Evolutionary conservation across 176 grass and related monocot genomes (phyloP).

Genomic region (Musa troglodytarum): DNA sequence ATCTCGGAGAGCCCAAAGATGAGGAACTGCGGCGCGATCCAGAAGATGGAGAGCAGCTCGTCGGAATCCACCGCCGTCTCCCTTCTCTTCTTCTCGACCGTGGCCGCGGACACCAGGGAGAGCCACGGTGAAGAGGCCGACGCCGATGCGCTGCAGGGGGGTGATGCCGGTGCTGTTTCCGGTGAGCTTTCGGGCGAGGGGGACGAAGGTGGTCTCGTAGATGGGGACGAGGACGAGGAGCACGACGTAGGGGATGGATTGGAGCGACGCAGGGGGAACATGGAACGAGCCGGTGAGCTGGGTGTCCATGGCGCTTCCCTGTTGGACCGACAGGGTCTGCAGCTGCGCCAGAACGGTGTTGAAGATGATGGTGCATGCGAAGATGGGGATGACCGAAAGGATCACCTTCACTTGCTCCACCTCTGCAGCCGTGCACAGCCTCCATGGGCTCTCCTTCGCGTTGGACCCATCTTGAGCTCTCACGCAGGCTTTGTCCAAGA

Average conservation of each 20-base stretch:
- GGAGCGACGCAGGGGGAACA: slow-evolving; percentile 8
- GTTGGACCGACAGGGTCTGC: slow-evolving; percentile 16
- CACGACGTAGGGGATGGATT: slow-evolving; percentile 10
- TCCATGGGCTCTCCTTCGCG: slow-evolving; percentile 8
- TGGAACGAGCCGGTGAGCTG: neutral
- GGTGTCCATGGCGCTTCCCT: slow-evolving; percentile 14
- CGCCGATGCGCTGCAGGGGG: slow-evolving; percentile 3
- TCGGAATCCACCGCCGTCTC: neutral
- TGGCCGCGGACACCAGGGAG: slow-evolving; percentile 2
- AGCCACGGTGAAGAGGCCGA: slow-evolving; percentile 5
- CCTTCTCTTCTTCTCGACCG: slow-evolving; percentile 4
- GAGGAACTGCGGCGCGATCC: slow-evolving; percentile 15
- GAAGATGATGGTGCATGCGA: slow-evolving; percentile 10
- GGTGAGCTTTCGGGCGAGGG: neutral
- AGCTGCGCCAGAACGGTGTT: slow-evolving; percentile 11
- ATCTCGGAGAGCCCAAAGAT: slow-evolving; percentile 17
- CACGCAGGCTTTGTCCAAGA: slow-evolving; percentile 9
- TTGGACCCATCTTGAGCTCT: neutral
- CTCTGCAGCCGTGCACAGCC: slow-evolving; percentile 7
- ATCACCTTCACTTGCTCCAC: slow-evolving; percentile 13
- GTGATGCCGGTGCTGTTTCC: neutral
- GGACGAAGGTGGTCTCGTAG: slow-evolving; percentile 4
- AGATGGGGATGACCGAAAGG: slow-evolving; percentile 5
- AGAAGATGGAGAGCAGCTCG: slow-evolving; percentile 6
- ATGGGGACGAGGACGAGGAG: slow-evolving; percentile 4